Base-by-base conservation (phyloP, 2,329 filamentous ascomycete species). In the Macrophomina tecta region DNA sequence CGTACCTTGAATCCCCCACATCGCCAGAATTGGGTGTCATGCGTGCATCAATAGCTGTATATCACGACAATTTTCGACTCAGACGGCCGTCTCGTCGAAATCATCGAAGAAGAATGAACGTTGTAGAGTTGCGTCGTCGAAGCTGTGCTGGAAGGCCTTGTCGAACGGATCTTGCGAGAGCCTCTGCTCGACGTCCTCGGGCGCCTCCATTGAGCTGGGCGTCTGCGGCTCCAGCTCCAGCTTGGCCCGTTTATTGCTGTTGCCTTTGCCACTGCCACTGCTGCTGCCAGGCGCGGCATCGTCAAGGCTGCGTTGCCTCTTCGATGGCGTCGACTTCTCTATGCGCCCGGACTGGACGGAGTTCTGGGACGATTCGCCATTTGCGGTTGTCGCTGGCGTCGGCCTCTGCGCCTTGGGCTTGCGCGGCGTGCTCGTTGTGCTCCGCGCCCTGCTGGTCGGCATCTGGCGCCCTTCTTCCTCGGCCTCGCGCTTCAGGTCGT, bases 401-500 rank as follows among this genome's bases (percentile, higher is more conserved):
- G 52, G 52, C 12, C 46, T 38, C 67, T 67, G 68, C 14, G 68
- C 64, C 64, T 68, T 70, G 23, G 70, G 69, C 63, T 72, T 72
- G 18, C 56, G 53, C 16, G 71, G 70, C n/a, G 69, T 70, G 32
- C 64, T 49, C 16, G 28, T 46, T 4, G 60, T 42, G 23, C 51
- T 61, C 42, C 64, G 67, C 1, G 28, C 36, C 23, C 69, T 42
- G 34, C 65, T 46, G 11, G 68, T 38, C 5, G 68, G 52, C 62
- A 69, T 70, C 53, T 51, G 48, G 16, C 68, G 67, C 14, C 55
- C 73, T 2, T 67, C 55, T 1, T 56, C 16, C 3, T 67, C 64
- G 1, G 73, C 71, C 5, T 77, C 75, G 3, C 72, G 72, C 49
- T 74, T 73, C 14, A 84, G 74, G 0, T 69, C 68, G 0, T 74